Base-by-base conservation (phyloP, 2,329 filamentous ascomycete species). In the Botrytis paeoniae region DNA sequence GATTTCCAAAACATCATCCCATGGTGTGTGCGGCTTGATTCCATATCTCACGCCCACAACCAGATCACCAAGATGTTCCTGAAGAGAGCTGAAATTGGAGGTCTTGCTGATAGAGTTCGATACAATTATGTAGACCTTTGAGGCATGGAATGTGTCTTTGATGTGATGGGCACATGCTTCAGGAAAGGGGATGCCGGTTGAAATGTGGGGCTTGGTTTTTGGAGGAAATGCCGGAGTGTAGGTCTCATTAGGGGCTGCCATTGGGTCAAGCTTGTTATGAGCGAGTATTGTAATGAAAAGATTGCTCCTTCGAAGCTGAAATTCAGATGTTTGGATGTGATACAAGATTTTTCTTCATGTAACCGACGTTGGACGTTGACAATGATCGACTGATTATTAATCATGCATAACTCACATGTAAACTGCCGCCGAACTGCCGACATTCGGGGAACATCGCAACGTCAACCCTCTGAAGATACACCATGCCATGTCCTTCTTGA, bases 221-320 rank as follows among this genome's bases (percentile, higher is more conserved):
- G 64, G 61, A 41, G 73, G 66, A 69, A 74, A 74, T 41, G 73
- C 73, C 7, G 89, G 82, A 93, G 93, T 87, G 92, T 93, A 82
- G 41, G 71, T 74, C 39, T 68, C 65, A 29, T 43, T 64, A 35
- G 45, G 45, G 22, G 65, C 65, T 29, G 48, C 48, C 65, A 68
- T 68, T 41, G 29, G 25, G 10, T 41, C 29, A 20, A 41, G 39
- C 18, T 68, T 57, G 4, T 20, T 57, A 41, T 16, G 8, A 5
- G 4, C 16, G 18, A 41, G 18, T 7, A 32, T 16, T 25, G 6
- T 16, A 20, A 10, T 3, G 14, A 22, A 41, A 57, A 9, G 8
- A n/a, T 0, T 25, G 54, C 22, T 29, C 16, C 37, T 32, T 10
- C 3, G 6, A 57, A 4, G 12, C 9, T 32, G 8, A 2, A 57